Base-by-base conservation (phyloP, 2,329 filamentous ascomycete genomes). In the Neocucurbitaria cava region DNA sequence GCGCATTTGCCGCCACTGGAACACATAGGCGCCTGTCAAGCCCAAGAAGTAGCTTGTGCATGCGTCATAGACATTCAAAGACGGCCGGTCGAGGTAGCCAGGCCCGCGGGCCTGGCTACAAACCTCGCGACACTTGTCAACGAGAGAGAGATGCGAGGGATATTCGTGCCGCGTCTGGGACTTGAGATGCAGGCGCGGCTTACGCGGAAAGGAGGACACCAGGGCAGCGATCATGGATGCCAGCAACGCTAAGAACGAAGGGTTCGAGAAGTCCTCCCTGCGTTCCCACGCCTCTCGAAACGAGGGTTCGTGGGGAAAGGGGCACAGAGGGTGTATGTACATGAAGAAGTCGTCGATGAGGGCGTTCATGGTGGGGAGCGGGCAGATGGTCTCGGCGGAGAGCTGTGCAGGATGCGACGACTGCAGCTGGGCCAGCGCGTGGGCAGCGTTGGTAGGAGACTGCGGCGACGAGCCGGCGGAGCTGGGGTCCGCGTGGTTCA, bases 331-430 rank as follows among this genome's bases (percentile, higher is more conserved):
- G 64, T 92, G 89, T 48, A 92, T 88, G 71, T 92, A 92, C 17
- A 88, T 91, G 76, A 92, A 93, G 81, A 91, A 93, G 77, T 93
- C 90, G 71, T 92, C 88, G 52, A 93, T 84, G 15, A 92, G 80
- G 2, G 88, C 81, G 65, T 89, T 83, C 47, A 93, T 78, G 10
- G 88, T 85, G 7, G 85, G 83, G 73, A 88, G 81, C 0, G 89
- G 87, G 36, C 88, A 89, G 57, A 93, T 92, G 1, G 84, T 80
- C 69, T 93, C 90, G 43, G 87, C 82, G 3, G 84, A 85, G 9
- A 83, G 72, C 38, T 78, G 75, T 18, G 69, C 68, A 17, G 81
- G 76, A 5, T 78, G 75, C 55, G 78, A 77, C 15, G 78, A 77
- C 28, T 79, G 76, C 36, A 83, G 77, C 43, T 81, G 77, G 26